phyloP scores from a whole-genome alignment of 2,329 filamentous ascomycete genomes.

The Decorospora gaudefroyi region DNA sequence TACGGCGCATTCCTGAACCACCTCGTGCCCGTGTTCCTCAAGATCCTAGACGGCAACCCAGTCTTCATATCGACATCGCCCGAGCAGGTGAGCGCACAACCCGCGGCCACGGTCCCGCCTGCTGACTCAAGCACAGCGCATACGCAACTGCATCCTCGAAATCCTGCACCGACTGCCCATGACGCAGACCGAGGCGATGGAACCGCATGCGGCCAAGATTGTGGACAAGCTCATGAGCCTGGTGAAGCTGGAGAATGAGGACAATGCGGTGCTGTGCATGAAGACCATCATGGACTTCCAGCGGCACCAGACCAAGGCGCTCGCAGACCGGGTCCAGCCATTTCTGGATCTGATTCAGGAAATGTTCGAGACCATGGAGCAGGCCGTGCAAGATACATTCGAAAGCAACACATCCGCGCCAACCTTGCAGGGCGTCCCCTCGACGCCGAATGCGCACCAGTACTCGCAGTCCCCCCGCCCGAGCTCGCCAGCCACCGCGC shows the following conservation, averaged over 20 bases:
- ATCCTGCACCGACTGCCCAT: slow-evolving; percentile 85
- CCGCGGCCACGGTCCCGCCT: slow-evolving; percentile 2
- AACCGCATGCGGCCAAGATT: slow-evolving; percentile 84
- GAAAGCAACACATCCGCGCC: slow-evolving; percentile 69
- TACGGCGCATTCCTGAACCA: slow-evolving; percentile 84
- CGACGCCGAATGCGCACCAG: slow-evolving; percentile 64
- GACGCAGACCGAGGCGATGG: slow-evolving; percentile 77
- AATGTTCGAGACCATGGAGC: slow-evolving; percentile 93
- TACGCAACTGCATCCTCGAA: slow-evolving; percentile 91
- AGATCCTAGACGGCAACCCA: slow-evolving; percentile 80
- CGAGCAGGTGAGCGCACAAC: slow-evolving; percentile 71
- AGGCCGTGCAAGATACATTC: slow-evolving; percentile 92
- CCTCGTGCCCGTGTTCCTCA: slow-evolving; percentile 86
- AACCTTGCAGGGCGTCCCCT: slow-evolving; percentile 61
- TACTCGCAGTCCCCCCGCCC: slow-evolving; percentile 87
- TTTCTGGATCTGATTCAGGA: slow-evolving; percentile 93
- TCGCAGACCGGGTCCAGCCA: slow-evolving; percentile 79
- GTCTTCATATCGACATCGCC: slow-evolving; percentile 88
- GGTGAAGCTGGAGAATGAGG: slow-evolving; percentile 91
- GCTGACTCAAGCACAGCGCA: slow-evolving; percentile 61
- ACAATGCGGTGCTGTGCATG: slow-evolving; percentile 97
- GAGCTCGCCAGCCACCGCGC: slow-evolving; percentile 83
- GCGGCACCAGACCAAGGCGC: slow-evolving; percentile 84
- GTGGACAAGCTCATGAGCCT: slow-evolving; percentile 89
- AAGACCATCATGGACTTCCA: slow-evolving; percentile 98